These are phyloP conservation scores for Linanthus parryae DNA, from an alignment of 148 eudicot species.

Conservation along the genomic window DNA sequence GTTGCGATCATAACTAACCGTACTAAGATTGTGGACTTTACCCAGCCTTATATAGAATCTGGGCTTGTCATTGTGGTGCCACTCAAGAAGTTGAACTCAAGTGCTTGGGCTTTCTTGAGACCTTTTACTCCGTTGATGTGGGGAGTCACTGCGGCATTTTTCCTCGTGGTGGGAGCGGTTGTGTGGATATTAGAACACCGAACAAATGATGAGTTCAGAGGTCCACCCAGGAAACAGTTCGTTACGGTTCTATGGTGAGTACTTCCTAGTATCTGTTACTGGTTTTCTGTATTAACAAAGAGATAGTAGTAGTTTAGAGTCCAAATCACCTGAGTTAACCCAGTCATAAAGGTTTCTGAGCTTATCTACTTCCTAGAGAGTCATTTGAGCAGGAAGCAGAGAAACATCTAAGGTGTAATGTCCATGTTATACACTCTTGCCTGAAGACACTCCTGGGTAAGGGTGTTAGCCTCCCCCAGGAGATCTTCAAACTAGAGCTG, in stretches of 20 bases:
- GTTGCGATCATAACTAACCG: slow-evolving; percentile 50
- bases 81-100: slow-evolving; percentile 22
- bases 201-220: slow-evolving; percentile 39
- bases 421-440: background rate
- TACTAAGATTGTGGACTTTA: slow-evolving; percentile 46
- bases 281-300: no score
- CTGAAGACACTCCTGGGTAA: background rate
- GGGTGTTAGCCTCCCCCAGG: no score
- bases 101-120: slow-evolving; percentile 52
- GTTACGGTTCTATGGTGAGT: slow-evolving; percentile 41
- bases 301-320: background rate
- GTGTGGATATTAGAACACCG: slow-evolving; percentile 54
- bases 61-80: slow-evolving; percentile 44
- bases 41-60: slow-evolving; percentile 59
- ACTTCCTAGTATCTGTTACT: background rate
- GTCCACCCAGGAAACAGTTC: slow-evolving; percentile 44
- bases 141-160: slow-evolving; percentile 38
- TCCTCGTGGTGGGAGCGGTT: slow-evolving; percentile 41
- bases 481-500: no score
- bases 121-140: slow-evolving; percentile 49
- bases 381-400: background rate
- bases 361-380: background rate
- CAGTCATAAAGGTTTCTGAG: background rate
- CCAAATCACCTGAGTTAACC: background rate
- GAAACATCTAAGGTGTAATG: background rate